Conservation (phyloP, 495 filamentous ascomycete genomes). For the Annulohypoxylon nitens region DNA sequence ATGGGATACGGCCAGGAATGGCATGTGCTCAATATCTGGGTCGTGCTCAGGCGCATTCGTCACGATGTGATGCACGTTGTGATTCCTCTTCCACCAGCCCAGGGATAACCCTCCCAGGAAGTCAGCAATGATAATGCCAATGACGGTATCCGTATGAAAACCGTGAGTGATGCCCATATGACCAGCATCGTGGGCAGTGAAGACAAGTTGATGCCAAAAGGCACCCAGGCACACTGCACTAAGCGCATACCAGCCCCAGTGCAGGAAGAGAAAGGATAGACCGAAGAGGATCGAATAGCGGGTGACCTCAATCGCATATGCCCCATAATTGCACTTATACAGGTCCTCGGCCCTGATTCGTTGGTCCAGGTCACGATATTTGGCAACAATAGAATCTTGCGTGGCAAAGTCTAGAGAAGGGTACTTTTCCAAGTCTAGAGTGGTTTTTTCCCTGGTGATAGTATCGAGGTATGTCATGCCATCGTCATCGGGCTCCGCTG, state of each 20-base stretch:
- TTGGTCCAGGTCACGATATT: constrained; percentile 81
- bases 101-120: constrained; percentile 91
- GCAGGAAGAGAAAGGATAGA: constrained; percentile 74
- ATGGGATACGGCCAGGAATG: constrained; percentile 93
- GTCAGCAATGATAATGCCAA: constrained; percentile 92
- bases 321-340: constrained; percentile 86
- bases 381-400: constrained; percentile 83
- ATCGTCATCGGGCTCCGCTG: constrained; percentile 57
- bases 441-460: constrained; percentile 79
- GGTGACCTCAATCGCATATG: constrained; percentile 79
- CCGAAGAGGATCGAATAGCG: constrained; percentile 82
- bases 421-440: constrained; percentile 83
- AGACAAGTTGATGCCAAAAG: constrained; percentile 97
- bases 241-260: constrained; percentile 76
- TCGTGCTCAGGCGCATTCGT: constrained; percentile 98
- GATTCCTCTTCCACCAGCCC: constrained; percentile 97
- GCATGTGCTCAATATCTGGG: constrained; percentile 96
- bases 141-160: constrained; percentile 82
- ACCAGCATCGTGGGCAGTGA: constrained; percentile 94
- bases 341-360: constrained; percentile 80
- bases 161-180: constrained; percentile 98
- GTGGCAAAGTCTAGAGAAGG: constrained; percentile 79
- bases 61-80: constrained; percentile 98
- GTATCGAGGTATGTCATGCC: constrained; percentile 76
- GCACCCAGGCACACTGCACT: constrained; percentile 83